Evolutionary conservation across 305 asterid genomes (phyloP).

Genomic region (Coffea humblotiana): DNA sequence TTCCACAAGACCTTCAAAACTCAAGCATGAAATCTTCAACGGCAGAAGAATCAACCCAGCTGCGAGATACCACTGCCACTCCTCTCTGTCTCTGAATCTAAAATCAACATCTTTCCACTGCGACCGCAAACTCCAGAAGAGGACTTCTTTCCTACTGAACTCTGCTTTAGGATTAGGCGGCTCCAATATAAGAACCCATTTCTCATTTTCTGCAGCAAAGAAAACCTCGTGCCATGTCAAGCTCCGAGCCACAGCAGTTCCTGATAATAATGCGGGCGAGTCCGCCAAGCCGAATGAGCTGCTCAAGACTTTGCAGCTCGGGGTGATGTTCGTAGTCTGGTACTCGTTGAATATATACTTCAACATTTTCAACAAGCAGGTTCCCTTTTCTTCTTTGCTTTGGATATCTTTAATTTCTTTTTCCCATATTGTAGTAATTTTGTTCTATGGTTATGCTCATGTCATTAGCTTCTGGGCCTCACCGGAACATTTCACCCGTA

Average conservation of each 20-base stretch:
- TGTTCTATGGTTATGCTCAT: no score
- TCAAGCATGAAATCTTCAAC: conserved; percentile 19
- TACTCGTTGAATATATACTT: conserved; percentile 70
- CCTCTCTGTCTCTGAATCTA: conserved; percentile 9
- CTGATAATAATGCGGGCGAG: conserved; percentile 35
- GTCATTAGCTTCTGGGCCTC: background rate
- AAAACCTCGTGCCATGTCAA: conserved; percentile 27
- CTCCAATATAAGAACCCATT: conserved; percentile 15
- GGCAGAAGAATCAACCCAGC: conserved; percentile 10
- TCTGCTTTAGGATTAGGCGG: background rate
- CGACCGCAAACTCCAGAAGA: background rate
- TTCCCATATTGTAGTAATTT: no score
- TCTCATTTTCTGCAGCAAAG: conserved; percentile 2
- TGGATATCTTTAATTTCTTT: background rate
- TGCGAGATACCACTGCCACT: conserved; percentile 3
- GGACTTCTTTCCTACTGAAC: background rate
- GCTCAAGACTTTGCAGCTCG: conserved; percentile 49
- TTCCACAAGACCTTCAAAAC: conserved; percentile 39
- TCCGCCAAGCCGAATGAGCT: conserved; percentile 22
- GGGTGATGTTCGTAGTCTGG: conserved; percentile 71
- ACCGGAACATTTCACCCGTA: no score
- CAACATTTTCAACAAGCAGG: conserved; percentile 92
- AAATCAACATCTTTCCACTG: background rate
- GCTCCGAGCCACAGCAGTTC: conserved; percentile 46
- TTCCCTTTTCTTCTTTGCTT: conserved; percentile 2